Conservation (phyloP, 1,284 basidiomycete species). For the Cryptococcus wingfieldii region DNA sequence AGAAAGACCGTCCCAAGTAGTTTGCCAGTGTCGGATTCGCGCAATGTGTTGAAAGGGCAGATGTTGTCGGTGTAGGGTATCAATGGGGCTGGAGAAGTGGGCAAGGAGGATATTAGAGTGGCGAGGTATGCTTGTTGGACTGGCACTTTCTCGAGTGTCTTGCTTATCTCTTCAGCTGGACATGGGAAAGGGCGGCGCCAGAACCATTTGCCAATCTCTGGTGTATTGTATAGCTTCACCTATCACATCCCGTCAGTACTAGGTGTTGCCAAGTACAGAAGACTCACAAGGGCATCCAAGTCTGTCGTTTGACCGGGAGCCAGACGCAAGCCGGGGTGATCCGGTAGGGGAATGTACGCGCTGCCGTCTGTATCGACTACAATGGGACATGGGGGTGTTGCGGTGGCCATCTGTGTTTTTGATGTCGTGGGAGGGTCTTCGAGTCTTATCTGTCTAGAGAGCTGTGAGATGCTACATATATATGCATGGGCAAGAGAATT, state of each 20-base stretch:
- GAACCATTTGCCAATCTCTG: conserved; percentile 2
- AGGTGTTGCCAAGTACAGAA: neutral
- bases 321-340: neutral
- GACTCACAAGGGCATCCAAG: neutral
- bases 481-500: too few relatives aligned
- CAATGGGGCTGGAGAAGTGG: neutral
- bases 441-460: neutral
- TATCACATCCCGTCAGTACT: neutral
- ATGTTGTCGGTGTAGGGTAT: neutral
- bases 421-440: too few relatives aligned
- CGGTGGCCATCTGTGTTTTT: neutral
- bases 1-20: neutral
- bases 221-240: neutral
- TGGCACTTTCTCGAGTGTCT: neutral
- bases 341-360: neutral
- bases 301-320: neutral
- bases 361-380: neutral
- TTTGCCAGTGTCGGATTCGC: neutral
- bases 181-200: neutral
- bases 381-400: neutral
- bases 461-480: too few relatives aligned
- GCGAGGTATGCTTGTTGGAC: neutral
- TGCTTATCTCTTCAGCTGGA: neutral
- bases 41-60: neutral
- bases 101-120: neutral